Base-by-base conservation (phyloP, 495 filamentous ascomycete genomes). In the Penicillium soppii region DNA sequence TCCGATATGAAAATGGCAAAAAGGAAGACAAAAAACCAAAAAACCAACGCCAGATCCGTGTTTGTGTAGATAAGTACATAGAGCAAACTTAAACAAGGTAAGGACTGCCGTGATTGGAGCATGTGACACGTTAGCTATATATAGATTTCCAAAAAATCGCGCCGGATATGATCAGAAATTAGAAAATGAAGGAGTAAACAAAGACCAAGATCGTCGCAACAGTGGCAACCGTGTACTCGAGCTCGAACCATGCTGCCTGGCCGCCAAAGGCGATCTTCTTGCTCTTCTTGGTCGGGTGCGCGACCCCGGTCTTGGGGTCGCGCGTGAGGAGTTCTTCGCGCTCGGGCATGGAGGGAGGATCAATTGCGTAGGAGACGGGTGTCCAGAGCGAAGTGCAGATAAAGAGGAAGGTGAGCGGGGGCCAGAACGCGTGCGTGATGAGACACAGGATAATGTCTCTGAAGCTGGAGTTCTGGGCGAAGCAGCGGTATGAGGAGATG, bases 371-470 rank as follows among this genome's bases (percentile, higher is more conserved):
- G 6, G 60, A 53, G 27, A 77, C 64, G 0, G 73, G 74, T 0
- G 66, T 69, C 52, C 68, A 73, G 38, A 75, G 52, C 8, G 62
- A 71, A 15, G 67, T 63, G 49, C 62, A 65, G 25, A 69, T 54
- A 51, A 66, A 69, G 20, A 74, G 48, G 57, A 71, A 76, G 1
- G 67, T 58, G 20, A 70, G 43, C 0, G 75, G 75, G 1, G 75
- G 75, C 75, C 74, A 77, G 67, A 73, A 75, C 15, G 70, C 71
- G 59, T 78, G 73, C 0, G 73, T 78, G 32, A 78, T 63, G 25
- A 74, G 56, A 39, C 66, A 75, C 17, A 71, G 41, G 6, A 74
- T 57, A 6, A 68, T 50, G 6, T 61, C 61, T 37, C 58, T 53
- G 50, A 67, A 63, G 33, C 53, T 38, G 40, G 20, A 29, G 15